Base-by-base conservation (phyloP, 306 rosid species). In the Rosa multiflora region DNA sequence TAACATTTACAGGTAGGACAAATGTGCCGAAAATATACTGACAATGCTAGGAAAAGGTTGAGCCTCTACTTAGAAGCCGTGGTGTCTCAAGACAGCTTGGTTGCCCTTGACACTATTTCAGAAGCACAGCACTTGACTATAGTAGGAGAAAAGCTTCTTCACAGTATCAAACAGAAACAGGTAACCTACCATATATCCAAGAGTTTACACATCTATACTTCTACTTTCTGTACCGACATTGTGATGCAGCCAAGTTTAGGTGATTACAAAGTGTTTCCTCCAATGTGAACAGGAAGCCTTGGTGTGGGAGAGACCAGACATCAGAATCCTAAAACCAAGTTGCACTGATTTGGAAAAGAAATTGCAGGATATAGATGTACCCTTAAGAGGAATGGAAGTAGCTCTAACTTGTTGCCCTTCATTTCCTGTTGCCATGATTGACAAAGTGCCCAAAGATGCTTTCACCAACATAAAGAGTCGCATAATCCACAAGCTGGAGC, bases 241-340 rank as follows among this genome's bases (percentile, higher is more conserved):
- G 26, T 72, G 51, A 66, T 44, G 70, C n/a, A n/a, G 39, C 15
- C 39, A 15, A 29, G 21, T 64, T 37, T 66, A 5, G 46, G 10
- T 37, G 23, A 66, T 39, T 1, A 66, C 42, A 66, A 7, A 66
- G 47, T 35, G 46, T 72, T 64, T 78, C 21, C 42, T 61, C 2
- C 9, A 9, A 8, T 44, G 49, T 43, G 47, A 84, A 72, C 85
- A 94, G 97, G 89, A 83, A 70, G 94, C 90, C 10, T 14, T 94
- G 84, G 70, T 59, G 23, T 94, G 97, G 97, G 97, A 92, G 79
- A 79, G 83, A 67, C 94, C 86, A n/a, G 85, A 42, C 6, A 67
- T 42, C 40, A 80, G 39, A 67, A 8, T 84, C 67, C 80, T 80
- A 17, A 76, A 76, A 46, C 72, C 85, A 23, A 49, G 56, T 43